Evolutionary conservation across 2,329 filamentous ascomycete genomes (phyloP), one percentile per base, ranked within the genome.

Genomic region (Fusarium udum): DNA sequence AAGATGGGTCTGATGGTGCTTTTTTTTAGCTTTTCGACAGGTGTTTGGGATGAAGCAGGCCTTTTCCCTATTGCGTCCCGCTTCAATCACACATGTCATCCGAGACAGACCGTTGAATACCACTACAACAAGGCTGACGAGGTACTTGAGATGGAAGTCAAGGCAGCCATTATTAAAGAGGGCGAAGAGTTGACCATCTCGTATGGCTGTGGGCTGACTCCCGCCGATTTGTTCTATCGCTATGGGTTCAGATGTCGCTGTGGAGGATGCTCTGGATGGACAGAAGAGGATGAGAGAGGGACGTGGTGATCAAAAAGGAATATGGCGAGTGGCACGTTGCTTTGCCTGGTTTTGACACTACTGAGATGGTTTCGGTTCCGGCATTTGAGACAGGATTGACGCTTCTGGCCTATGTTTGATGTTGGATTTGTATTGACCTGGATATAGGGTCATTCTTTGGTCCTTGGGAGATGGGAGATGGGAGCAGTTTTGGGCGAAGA

Each of bases 41-140:
- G 78, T 14, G 45, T 37, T 2, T 61, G 65, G 2, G 71, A 73
- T 7, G 73, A 78, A 12, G 84, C 82, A 1, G 83, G 82, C 3
- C 68, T 90, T 6, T 89, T 89, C 64, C 82, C 85, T 2, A 80
- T 87, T 11, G 87, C 85, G 0, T 85, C 88, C 0, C 83, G 88
- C 6, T 90, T 91, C 79, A 91, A 91, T 75, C 89, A 91, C 75
- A 85, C 88, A 0, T 91, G 89, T 74, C 66, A 72, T 4, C 81
- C 83, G 0, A 77, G 73, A 7, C 77, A 83, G 61, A 88, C 85
- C 48, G 76, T 89, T 32, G 71, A 79, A 4, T 90, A 87, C 74
- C 71, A 52, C 2, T 88, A 84, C 71, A 82, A 87, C 57, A 11
- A 56, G 0, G 45, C 62, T 0, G 64, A 71, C 3, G 70, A 79